These are phyloP conservation scores for Entomortierella parvispora DNA, from an alignment of 192 early-diverging fungal species.

Conservation along the genomic window DNA sequence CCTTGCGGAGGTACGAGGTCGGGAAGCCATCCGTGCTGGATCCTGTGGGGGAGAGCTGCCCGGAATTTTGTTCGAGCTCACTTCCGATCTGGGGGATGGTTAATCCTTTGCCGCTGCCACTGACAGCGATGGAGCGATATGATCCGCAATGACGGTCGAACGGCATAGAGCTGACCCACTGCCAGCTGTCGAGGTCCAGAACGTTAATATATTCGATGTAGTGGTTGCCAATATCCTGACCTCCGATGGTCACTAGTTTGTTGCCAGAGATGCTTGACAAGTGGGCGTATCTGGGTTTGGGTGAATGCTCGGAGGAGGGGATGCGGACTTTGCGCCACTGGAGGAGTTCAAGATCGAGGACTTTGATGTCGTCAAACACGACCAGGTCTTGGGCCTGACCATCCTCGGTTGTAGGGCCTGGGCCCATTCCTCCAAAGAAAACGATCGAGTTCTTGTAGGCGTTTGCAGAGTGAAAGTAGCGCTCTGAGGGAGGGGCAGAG, in stretches of 20 bases:
- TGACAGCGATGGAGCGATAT: conserved; percentile 81
- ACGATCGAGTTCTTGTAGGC: conserved; percentile 73
- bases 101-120: conserved; percentile 55
- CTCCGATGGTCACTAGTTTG: conserved; percentile 75
- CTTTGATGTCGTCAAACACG: conserved; percentile 75
- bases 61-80: conserved; percentile 24
- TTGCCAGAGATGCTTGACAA: conserved; percentile 74
- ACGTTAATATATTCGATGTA: conserved; percentile 86
- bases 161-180: conserved; percentile 72
- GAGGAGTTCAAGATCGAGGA: conserved; percentile 74
- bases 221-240: conserved; percentile 80
- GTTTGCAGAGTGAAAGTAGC: conserved; percentile 85
- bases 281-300: conserved; percentile 82
- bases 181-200: conserved; percentile 72
- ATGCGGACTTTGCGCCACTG: conserved; percentile 69
- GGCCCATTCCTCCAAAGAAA: conserved; percentile 86
- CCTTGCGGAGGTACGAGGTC: conserved; percentile 32
- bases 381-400: conserved; percentile 55
- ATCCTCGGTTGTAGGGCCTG: conserved; percentile 62
- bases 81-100: conserved; percentile 53
- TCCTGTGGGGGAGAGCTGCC: conserved; percentile 15
- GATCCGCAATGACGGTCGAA: conserved; percentile 82
- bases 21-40: conserved; percentile 29
- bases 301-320: conserved; percentile 57
- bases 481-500: conserved; percentile 56